Conservation (phyloP, 2,329 filamentous ascomycete species). For the Remersonia thermophila region DNA sequence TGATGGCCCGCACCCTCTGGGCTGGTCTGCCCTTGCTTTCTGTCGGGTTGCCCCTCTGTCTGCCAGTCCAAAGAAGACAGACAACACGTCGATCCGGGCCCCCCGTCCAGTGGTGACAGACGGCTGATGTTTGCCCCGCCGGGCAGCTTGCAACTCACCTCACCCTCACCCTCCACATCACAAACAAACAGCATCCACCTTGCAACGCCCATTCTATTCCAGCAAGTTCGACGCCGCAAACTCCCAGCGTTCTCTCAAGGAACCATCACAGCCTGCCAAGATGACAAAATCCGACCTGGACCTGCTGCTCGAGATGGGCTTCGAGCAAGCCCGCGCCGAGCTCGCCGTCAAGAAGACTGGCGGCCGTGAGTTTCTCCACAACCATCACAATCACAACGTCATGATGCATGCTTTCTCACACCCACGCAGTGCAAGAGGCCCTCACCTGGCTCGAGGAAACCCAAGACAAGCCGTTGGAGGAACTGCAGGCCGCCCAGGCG, state of each 20-base stretch:
- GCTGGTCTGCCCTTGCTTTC: too few species aligned
- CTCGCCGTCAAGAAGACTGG: slow-evolving; percentile 76
- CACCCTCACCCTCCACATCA: not conserved
- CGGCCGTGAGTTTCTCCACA: slow-evolving; percentile 46
- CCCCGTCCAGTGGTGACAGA: too few species aligned
- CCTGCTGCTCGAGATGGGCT: slow-evolving; percentile 58
- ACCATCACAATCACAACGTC: too few species aligned
- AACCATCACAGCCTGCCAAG: slow-evolving; percentile 13
- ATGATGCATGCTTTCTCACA: slow-evolving; percentile 12
- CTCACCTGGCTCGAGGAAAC: slow-evolving; percentile 92
- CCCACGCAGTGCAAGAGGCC: slow-evolving; percentile 60
- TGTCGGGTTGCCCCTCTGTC: too few species aligned
- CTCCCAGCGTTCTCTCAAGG: too few species aligned
- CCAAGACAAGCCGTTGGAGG: slow-evolving; percentile 74
- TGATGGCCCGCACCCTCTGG: too few species aligned
- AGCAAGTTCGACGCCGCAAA: too few species aligned
- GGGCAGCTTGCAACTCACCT: too few species aligned
- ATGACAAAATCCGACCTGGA: slow-evolving; percentile 50
- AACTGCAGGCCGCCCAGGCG: slow-evolving; percentile 46
- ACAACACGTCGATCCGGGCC: too few species aligned
- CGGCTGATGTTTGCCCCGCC: slow-evolving; percentile 1
- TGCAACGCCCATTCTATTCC: too few species aligned
- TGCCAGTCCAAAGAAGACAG: too few species aligned
- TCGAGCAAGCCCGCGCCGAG: slow-evolving; percentile 70
- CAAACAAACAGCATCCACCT: not conserved